Evolutionary conservation across 805 yeast species (phyloP), one percentile per base, ranked within the genome.

Genomic region (Sugiyamaella lignohabitans): DNA sequence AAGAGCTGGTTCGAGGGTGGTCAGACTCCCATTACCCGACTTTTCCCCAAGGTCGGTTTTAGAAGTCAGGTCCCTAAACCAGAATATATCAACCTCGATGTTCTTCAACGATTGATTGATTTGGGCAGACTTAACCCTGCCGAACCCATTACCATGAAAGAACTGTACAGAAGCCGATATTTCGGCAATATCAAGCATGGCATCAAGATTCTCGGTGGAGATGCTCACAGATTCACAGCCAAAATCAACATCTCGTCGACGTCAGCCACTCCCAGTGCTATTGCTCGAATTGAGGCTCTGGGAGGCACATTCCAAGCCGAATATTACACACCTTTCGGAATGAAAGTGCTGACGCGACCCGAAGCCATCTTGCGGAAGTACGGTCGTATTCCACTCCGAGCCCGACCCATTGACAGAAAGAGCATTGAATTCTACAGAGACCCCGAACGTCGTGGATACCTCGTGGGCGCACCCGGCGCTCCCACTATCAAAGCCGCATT

Each of bases 1-100:
- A 91, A 88, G 47, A 78, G 84, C 49, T 87, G 95, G 91, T 87
- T 91, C 63, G 98, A 93, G 72, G 98, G 98, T 79, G 98, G 98
- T 64, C 98, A 93, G 65, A 93, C 98, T 1, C 98, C 97, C 21
- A 79, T 83, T 61, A 79, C 80, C 65, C 77, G 84, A 66, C 70
- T 84, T 55, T 80, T 87, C 67, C 95, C 97, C 55, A 91, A 91
- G 63, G 52, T 47, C 3, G 98, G 98, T 5, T 88, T 88, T 70
- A 79, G 76, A 58, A 55, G 61, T 22, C 53, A 50, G 50, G 45
- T 62, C 27, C 55, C 58, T n/a, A 43, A 52, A 46, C 64, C 61
- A 5, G 53, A 53, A 18, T 79, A 77, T 56, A 59, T 93, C 53
- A 84, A 85, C 59, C 71, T 91, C 59, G 76, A 71, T 29, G 74